Conservation (phyloP, 2,329 filamentous ascomycete genomes). For the Akanthomyces dipterigenus region DNA sequence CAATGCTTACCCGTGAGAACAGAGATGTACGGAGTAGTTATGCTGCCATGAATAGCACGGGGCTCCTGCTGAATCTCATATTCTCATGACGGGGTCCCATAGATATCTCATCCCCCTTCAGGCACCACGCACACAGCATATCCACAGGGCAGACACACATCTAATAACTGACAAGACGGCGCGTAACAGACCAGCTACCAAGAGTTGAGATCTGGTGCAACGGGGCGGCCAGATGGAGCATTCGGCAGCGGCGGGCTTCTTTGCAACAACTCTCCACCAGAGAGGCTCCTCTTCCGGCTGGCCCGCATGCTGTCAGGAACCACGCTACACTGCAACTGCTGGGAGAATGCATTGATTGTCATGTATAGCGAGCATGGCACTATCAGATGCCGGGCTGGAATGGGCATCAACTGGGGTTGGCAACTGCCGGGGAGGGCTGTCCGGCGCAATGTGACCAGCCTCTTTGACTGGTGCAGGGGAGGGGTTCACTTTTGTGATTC, state of each 20-base stretch:
- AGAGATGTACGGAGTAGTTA: too few relatives aligned
- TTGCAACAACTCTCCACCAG: background rate
- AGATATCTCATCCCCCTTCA: background rate
- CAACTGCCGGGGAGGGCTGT: background rate
- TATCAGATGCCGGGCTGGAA: conserved; percentile 1
- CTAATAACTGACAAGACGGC: background rate
- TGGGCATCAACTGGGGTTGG: background rate
- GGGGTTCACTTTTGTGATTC: background rate
- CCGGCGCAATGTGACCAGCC: too few relatives aligned
- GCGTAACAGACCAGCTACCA: background rate
- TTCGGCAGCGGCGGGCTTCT: background rate
- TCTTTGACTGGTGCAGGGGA: background rate
- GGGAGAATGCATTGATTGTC: background rate
- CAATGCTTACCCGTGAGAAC: background rate
- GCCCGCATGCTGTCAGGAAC: conserved; percentile 8
- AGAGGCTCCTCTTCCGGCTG: background rate
- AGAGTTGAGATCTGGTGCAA: conserved; percentile 8
- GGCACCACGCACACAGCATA: background rate
- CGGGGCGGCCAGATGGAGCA: conserved; percentile 9
- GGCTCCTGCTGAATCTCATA: background rate
- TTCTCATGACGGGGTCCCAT: background rate
- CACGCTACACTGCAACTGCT: background rate
- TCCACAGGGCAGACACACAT: background rate
- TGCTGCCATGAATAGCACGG: background rate
- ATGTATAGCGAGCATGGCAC: background rate